Conservation (phyloP, 306 rosid genomes). For the Trifolium pratense region DNA sequence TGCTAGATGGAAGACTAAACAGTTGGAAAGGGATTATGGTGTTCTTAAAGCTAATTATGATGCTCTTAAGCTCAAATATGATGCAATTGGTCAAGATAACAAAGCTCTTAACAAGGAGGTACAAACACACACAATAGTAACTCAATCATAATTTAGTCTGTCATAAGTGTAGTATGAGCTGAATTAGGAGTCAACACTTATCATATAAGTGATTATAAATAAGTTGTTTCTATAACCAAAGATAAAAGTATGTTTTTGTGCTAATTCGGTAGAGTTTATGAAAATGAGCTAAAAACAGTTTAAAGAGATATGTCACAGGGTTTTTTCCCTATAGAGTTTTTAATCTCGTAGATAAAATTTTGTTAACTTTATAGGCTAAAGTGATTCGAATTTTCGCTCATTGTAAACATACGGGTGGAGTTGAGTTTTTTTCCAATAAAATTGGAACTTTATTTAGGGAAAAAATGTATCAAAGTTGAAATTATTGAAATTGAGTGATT, state of each 20-base stretch:
- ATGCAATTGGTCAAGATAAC: slow-evolving; percentile 68
- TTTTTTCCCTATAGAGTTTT: too few species aligned
- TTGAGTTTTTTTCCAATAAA: too few species aligned
- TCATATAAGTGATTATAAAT: not conserved
- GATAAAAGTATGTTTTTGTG: not conserved
- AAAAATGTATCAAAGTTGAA: not conserved
- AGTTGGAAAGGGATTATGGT: slow-evolving; percentile 85
- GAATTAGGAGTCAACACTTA: not conserved
- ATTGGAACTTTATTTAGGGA: too few species aligned
- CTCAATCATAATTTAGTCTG: not conserved
- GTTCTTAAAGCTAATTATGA: slow-evolving; percentile 77
- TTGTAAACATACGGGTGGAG: too few species aligned
- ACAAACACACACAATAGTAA: not conserved
- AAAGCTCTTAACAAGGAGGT: slow-evolving; percentile 80
- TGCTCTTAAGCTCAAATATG: slow-evolving; percentile 60
- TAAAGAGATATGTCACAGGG: too few species aligned
- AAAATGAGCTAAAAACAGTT: not conserved
- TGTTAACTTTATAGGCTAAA: too few species aligned
- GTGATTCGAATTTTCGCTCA: too few species aligned
- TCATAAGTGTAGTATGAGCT: not conserved
- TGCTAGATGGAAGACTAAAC: slow-evolving; percentile 96
- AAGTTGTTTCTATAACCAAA: not conserved
- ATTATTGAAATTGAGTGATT: not conserved
- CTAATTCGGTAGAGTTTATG: not conserved
- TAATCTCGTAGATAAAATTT: too few species aligned